phyloP scores from a whole-genome alignment of 768 basidiomycete species.

The Panellus pusillus region DNA sequence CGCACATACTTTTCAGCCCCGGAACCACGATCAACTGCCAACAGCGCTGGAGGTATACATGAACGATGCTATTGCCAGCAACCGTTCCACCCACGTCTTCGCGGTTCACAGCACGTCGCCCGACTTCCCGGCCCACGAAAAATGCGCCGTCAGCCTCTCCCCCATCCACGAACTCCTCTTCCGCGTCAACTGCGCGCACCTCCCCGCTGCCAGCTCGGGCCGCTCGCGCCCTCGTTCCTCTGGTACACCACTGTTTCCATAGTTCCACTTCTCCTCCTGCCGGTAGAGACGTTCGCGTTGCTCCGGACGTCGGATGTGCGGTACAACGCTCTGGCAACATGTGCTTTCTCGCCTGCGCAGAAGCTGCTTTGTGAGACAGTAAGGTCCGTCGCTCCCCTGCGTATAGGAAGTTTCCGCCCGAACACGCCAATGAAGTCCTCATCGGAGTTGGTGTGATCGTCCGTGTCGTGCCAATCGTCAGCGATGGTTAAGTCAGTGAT shows the following conservation, averaged over 20 bases:
- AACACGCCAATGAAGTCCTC: too few relatives aligned
- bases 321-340: too few relatives aligned
- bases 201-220: conserved; percentile 32
- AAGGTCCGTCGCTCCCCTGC: too few relatives aligned
- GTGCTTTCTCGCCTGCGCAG: too few relatives aligned
- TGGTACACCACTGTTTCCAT: conserved; percentile 39
- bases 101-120: conserved; percentile 34
- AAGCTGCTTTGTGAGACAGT: too few relatives aligned
- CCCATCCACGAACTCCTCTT: conserved; percentile 46
- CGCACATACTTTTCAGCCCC: neutral
- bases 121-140: conserved; percentile 14
- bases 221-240: neutral
- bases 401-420: too few relatives aligned
- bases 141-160: conserved; percentile 35
- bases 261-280: conserved; percentile 51
- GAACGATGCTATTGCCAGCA: conserved; percentile 20
- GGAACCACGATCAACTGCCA: conserved; percentile 8
- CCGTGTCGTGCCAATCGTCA: too few relatives aligned
- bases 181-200: conserved; percentile 38
- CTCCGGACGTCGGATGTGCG: conserved; percentile 48
- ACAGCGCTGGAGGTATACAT: conserved; percentile 28
- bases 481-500: too few relatives aligned
- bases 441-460: too few relatives aligned
- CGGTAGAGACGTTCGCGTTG: conserved; percentile 48
- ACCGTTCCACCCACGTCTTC: conserved; percentile 35